Evolutionary conservation across 768 basidiomycete genomes (phyloP).

Genomic region (Cyathus striatus): DNA sequence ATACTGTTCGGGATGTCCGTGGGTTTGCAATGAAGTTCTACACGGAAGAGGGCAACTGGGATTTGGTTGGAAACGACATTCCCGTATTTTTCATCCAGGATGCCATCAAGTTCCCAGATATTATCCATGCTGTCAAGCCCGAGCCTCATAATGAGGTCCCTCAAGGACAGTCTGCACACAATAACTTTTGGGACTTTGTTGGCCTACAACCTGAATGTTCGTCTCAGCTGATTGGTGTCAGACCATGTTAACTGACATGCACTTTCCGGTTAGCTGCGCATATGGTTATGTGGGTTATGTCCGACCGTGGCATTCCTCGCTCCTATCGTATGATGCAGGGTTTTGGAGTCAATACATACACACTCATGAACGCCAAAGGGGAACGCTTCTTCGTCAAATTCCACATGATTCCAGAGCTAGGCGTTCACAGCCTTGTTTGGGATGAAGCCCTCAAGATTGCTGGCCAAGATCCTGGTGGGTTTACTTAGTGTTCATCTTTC

Average conservation of each 20-base stretch:
- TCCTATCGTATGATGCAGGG: conserved; percentile 89
- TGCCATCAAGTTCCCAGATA: conserved; percentile 80
- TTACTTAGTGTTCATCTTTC: not conserved
- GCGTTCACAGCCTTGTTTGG: conserved; percentile 82
- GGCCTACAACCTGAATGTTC: conserved; percentile 63
- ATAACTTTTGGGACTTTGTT: conserved; percentile 87
- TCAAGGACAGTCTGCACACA: conserved; percentile 65
- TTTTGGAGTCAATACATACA: conserved; percentile 83
- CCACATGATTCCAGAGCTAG: conserved; percentile 77
- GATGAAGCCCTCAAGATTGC: conserved; percentile 83
- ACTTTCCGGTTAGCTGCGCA: conserved; percentile 43
- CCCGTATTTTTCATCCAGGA: conserved; percentile 83
- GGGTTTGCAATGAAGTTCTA: conserved; percentile 86
- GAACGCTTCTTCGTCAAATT: conserved; percentile 85
- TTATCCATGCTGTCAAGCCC: conserved; percentile 82
- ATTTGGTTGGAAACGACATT: conserved; percentile 80
- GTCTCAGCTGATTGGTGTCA: conserved; percentile 7
- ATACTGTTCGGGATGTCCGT: conserved; percentile 79
- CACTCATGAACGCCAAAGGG: conserved; percentile 60
- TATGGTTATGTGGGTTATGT: conserved; percentile 83
- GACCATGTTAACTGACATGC: not conserved
- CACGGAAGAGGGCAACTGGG: conserved; percentile 83
- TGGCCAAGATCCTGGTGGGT: conserved; percentile 75
- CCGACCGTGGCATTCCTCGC: conserved; percentile 79
- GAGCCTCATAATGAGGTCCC: conserved; percentile 83